Evolutionary conservation across 2,329 filamentous ascomycete species (phyloP).

Genomic region (Aspergillus puulaauensis): DNA sequence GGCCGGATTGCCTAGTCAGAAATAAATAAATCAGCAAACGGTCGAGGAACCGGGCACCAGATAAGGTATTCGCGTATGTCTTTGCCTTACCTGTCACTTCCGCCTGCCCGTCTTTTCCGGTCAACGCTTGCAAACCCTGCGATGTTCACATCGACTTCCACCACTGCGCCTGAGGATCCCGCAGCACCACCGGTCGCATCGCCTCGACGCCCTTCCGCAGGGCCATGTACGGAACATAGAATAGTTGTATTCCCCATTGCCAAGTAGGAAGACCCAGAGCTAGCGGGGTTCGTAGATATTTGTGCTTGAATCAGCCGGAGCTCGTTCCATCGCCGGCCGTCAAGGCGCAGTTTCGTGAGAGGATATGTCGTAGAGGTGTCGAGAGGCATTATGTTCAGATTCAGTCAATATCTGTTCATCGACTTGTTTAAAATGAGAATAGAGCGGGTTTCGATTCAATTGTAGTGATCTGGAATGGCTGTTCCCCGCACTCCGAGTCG

Average conservation of each 20-base stretch:
- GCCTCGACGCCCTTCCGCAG: slow-evolving; percentile 65
- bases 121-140: slow-evolving; percentile 88
- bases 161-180: slow-evolving; percentile 58
- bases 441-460: background rate
- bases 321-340: slow-evolving; percentile 93
- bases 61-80: background rate
- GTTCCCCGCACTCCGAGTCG: slow-evolving; percentile 12
- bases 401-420: background rate
- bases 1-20: slow-evolving; percentile 64
- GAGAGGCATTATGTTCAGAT: slow-evolving; percentile 71
- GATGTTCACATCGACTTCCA: slow-evolving; percentile 79
- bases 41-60: background rate
- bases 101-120: slow-evolving; percentile 67
- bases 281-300: slow-evolving; percentile 87
- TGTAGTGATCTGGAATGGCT: background rate
- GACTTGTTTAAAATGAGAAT: background rate
- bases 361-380: slow-evolving; percentile 91
- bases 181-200: slow-evolving; percentile 47
- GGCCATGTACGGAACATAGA: slow-evolving; percentile 87
- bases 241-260: slow-evolving; percentile 98
- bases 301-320: slow-evolving; percentile 83
- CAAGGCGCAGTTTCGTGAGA: slow-evolving; percentile 78
- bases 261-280: slow-evolving; percentile 89
- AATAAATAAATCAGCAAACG: background rate
- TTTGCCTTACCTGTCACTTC: slow-evolving; percentile 71